Conservation (phyloP, 192 early-diverging fungal genomes). For the Gonapodya prolifera region DNA sequence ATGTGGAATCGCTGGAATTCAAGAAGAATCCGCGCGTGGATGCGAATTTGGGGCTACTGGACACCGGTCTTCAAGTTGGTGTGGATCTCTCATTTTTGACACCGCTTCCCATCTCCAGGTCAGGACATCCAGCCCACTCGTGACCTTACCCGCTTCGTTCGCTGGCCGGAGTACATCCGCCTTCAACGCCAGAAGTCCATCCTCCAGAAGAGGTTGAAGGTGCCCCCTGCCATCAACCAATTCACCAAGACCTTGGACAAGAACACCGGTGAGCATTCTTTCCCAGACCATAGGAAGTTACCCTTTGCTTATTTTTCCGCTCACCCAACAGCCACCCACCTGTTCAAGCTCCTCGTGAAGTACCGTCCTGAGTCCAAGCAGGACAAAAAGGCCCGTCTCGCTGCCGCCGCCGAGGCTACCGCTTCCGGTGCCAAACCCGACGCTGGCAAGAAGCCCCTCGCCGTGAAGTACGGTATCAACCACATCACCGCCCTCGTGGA, state of each 20-base stretch:
- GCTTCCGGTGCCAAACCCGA: conserved; percentile 79
- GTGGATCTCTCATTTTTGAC: not conserved
- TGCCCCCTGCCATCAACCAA: conserved; percentile 99
- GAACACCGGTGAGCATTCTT: conserved; percentile 59
- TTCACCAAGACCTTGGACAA: conserved; percentile 96
- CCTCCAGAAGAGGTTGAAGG: conserved; percentile 96
- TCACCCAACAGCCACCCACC: conserved; percentile 57
- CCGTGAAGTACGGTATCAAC: conserved; percentile 99
- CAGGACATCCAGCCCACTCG: conserved; percentile 92
- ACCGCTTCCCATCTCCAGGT: conserved; percentile 25
- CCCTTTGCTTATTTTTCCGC: not conserved
- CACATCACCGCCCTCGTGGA: conserved; percentile 97
- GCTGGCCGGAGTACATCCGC: conserved; percentile 98
- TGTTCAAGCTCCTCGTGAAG: conserved; percentile 98
- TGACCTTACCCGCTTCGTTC: conserved; percentile 92
- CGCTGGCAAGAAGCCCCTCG: conserved; percentile 77
- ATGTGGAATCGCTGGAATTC: too few relatives aligned
- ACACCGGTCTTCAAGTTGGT: not conserved
- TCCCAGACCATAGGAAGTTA: not conserved
- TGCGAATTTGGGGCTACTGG: conserved; percentile 11
- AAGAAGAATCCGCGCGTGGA: too few relatives aligned
- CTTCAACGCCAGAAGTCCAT: conserved; percentile 98
- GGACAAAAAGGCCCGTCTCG: conserved; percentile 92
- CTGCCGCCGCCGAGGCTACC: conserved; percentile 73
- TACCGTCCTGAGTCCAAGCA: conserved; percentile 96